These are phyloP conservation scores for Paraphaeosphaeria sporulosa DNA, from an alignment of 2,329 filamentous ascomycete species.

Conservation along the genomic window DNA sequence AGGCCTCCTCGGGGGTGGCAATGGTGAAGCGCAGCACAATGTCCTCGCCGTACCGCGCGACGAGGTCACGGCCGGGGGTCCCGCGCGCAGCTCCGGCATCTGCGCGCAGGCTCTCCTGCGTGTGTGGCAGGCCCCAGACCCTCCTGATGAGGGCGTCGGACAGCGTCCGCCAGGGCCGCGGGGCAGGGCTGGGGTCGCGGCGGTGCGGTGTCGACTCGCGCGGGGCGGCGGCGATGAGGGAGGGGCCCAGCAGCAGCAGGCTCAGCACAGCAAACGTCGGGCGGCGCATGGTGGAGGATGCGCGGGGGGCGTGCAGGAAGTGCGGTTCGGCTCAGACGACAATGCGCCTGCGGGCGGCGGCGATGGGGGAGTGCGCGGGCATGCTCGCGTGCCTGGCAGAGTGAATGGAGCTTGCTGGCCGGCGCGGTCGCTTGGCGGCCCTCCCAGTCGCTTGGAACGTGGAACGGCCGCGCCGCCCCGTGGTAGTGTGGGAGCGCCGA, in stretches of 20 bases:
- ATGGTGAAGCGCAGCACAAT: slow-evolving; percentile 91
- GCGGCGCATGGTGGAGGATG: slow-evolving; percentile 38
- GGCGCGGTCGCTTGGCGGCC: background rate
- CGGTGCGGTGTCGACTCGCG: slow-evolving; percentile 29
- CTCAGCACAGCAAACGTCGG: slow-evolving; percentile 32
- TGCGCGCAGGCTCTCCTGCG: slow-evolving; percentile 22
- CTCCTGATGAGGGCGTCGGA: slow-evolving; percentile 45
- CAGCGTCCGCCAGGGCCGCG: slow-evolving; percentile 47
- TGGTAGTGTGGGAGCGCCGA: background rate
- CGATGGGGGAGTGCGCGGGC: no score
- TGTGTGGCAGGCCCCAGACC: slow-evolving; percentile 39
- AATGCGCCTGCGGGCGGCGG: slow-evolving; percentile 1
- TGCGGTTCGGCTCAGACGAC: slow-evolving; percentile 7
- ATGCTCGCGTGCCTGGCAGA: background rate
- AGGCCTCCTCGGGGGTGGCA: slow-evolving; percentile 71
- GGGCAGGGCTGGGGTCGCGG: slow-evolving; percentile 23
- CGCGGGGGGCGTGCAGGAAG: no score
- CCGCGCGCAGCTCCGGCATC: slow-evolving; percentile 2
- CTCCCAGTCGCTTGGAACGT: background rate
- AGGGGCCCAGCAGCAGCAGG: slow-evolving; percentile 36
- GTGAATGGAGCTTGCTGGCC: background rate
- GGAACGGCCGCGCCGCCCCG: background rate
- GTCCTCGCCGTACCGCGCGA: slow-evolving; percentile 73
- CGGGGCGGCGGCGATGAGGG: slow-evolving; percentile 41
- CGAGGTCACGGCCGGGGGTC: slow-evolving; percentile 29